A percentile compares a stretch with the other conserved stretches of the same genome.
These are phyloP conservation scores for Yamadazyma membranifaciens DNA, from an alignment of 1,139 yeast genomes.

Conservation along the genomic window DNA sequence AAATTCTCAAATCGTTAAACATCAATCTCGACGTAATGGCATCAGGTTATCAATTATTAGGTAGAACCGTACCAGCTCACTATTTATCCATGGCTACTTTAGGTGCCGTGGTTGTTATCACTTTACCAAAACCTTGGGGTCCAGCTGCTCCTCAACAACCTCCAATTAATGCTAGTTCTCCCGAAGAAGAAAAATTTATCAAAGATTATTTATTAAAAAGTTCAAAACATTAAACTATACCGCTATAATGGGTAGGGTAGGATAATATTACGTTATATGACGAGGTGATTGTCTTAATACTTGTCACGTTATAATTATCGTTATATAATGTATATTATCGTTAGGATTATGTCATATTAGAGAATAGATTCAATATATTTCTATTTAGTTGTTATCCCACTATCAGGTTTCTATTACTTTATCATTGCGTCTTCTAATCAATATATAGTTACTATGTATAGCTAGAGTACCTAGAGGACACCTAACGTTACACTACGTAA, in stretches of 20 bases:
- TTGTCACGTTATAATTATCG: neutral
- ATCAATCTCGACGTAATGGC: slow-evolving; percentile 47
- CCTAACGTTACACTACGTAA: too few species aligned
- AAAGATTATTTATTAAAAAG: slow-evolving; percentile 43
- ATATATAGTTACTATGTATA: too few species aligned
- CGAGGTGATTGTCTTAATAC: neutral
- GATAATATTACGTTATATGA: too few species aligned
- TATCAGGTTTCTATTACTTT: too few species aligned
- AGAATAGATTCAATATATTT: neutral
- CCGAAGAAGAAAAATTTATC: slow-evolving; percentile 85
- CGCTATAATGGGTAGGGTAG: neutral
- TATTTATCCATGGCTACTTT: slow-evolving; percentile 69
- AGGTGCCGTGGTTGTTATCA: slow-evolving; percentile 56
- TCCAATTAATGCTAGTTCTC: slow-evolving; percentile 70
- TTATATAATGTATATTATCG: too few species aligned
- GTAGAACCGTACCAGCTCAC: slow-evolving; percentile 74
- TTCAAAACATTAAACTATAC: slow-evolving; percentile 28
- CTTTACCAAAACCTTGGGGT: slow-evolving; percentile 73
- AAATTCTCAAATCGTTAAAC: slow-evolving; percentile 1
- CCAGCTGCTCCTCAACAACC: slow-evolving; percentile 59
- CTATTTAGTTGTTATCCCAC: neutral
- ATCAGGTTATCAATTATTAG: slow-evolving; percentile 75
- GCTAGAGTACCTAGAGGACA: too few species aligned
- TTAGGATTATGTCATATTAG: neutral
- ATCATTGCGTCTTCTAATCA: too few species aligned